Evolutionary conservation across 305 asterid species (phyloP), one percentile per base, ranked within the genome.

Genomic region (Ilex paraguariensis): DNA sequence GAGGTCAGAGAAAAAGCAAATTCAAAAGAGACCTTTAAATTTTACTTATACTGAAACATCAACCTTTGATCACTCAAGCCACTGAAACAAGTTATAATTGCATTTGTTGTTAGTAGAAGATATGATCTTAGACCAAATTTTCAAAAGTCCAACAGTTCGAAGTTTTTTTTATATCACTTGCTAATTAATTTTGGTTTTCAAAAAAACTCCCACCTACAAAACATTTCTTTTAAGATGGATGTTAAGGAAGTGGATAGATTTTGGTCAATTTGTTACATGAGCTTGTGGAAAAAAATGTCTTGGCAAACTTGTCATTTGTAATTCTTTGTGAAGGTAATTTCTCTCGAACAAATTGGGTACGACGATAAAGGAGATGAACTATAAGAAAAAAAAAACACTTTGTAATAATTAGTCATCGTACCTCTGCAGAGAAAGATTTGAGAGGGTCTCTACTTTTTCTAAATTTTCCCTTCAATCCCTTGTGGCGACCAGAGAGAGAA

Each of bases 381-480:
- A 16, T 7, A 9, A 21, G 28, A 21, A 21, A 21, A 16, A 50
- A 42, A 13, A 5, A 13, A 3, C 2, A 52, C 3, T 5, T 3
- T 6, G 4, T 14, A 46, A 46, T 46, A 46, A 0, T 4, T 3
- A 46, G 56, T 28, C 31, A 61, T 2, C 45, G 63, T 87, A 89
- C 97, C 97, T 85, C 87, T 2, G 91, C 88, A 11, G 97, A 93
- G 65, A 86, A 87, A 36, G 99, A 81, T 70, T 79, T 82, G 54
- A 93, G 81, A 63, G 97, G 95, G 71, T 87, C 86, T 75, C 84
- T 84, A 61, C 85, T 84, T 77, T 66, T 83, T 51, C 69, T 83
- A 42, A 71, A 78, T 72, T 81, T 93, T 57, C 97, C 90, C 68
- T 78, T 82, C 31, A 75, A 66, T 44, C 84, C 88, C 79, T 76